Percentiles rank a stretch among this genome's conserved stretches.
phyloP scores from a whole-genome alignment of 192 early-diverging fungal genomes.

The Umbelopsis ramanniana region DNA sequence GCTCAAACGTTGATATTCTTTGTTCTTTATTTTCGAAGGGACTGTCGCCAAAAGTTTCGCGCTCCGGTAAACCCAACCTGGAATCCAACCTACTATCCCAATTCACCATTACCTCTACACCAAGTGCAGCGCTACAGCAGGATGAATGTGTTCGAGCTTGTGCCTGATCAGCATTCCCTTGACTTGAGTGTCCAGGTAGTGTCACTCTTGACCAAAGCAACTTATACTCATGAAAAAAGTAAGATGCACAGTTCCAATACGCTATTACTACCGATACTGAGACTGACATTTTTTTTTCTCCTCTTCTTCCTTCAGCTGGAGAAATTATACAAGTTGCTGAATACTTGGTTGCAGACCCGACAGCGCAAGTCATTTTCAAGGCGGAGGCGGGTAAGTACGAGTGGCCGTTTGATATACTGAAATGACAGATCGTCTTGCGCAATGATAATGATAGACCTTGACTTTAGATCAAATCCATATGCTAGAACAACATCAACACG shows the following conservation, averaged over 20 bases:
- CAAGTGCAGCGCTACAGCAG: neutral
- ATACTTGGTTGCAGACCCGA: neutral
- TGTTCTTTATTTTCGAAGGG: neutral
- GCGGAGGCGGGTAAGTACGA: neutral
- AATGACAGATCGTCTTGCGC: no score
- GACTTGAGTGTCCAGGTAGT: slow-evolving; percentile 1
- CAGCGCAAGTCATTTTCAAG: neutral
- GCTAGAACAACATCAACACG: neutral
- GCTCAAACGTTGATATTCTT: no score
- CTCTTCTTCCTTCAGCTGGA: neutral
- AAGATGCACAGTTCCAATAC: neutral
- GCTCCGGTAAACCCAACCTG: neutral
- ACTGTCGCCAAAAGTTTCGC: neutral
- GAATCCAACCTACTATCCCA: no score
- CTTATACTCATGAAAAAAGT: neutral
- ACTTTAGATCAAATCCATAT: neutral
- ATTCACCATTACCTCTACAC: no score
- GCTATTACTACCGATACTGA: neutral
- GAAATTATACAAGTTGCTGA: slow-evolving; percentile 5
- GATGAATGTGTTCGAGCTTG: neutral
- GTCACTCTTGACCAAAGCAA: neutral
- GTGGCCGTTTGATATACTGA: no score
- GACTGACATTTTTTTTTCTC: no score
- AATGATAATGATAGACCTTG: no score
- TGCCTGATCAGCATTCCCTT: neutral